phyloP scores from a whole-genome alignment of 1,284 basidiomycete species.

The Cutaneotrichosporon sp. region DNA sequence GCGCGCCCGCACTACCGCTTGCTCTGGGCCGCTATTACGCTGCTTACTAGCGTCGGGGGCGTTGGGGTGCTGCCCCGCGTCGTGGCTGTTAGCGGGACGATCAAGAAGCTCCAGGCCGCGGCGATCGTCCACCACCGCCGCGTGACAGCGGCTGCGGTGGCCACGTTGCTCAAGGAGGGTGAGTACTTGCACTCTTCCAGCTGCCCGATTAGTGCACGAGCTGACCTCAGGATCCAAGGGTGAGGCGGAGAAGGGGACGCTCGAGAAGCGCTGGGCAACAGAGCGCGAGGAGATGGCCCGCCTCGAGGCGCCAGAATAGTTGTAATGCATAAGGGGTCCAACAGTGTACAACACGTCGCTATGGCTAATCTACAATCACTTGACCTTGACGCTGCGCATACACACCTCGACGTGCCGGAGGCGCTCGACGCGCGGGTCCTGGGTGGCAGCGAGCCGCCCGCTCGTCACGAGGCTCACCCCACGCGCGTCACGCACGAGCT shows the following conservation, averaged over 20 bases:
- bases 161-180: slow-evolving; percentile 23
- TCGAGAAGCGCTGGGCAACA: slow-evolving; percentile 12
- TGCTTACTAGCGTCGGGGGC: slow-evolving; percentile 28
- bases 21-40: slow-evolving; percentile 36
- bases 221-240: slow-evolving; percentile 17
- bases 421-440: slow-evolving; percentile 16
- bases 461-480: slow-evolving; percentile 20
- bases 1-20: slow-evolving; percentile 45
- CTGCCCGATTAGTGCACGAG: not conserved
- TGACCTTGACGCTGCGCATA: slow-evolving; percentile 13
- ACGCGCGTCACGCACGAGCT: slow-evolving; percentile 20
- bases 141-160: slow-evolving; percentile 31
- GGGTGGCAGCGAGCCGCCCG: slow-evolving; percentile 1
- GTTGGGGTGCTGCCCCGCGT: slow-evolving; percentile 41
- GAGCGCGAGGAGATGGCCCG: slow-evolving; percentile 20
- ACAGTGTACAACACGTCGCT: slow-evolving; percentile 1
- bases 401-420: slow-evolving; percentile 17
- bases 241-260: slow-evolving; percentile 19
- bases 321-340: slow-evolving; percentile 23
- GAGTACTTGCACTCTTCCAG: not conserved
- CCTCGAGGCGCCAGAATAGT: slow-evolving; percentile 19
- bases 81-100: slow-evolving; percentile 47
- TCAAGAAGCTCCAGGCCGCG: slow-evolving; percentile 46
- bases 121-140: slow-evolving; percentile 46
- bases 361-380: not conserved